Base-by-base conservation (phyloP, 495 filamentous ascomycete genomes). In the Aspergillus saccharolyticus region DNA sequence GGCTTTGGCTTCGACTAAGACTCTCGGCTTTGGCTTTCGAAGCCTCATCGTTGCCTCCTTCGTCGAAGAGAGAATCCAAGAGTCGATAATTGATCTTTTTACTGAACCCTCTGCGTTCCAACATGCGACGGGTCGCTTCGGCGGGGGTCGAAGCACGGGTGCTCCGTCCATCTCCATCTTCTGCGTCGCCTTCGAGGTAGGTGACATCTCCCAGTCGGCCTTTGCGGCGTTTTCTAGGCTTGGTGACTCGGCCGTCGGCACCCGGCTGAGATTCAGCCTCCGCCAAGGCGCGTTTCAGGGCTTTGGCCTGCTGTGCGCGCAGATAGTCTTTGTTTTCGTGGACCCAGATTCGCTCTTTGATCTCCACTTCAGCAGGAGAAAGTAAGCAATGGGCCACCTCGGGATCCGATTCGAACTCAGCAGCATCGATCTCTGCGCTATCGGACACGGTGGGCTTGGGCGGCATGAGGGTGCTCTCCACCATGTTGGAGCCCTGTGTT, bases 291-390 rank as follows among this genome's bases (percentile, higher is more conserved):
- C 83, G 77, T 30, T 86, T 81, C 39, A 90, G 82, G 4, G 80
- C 76, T 70, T 91, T 93, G 48, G 85, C 82, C 67, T 96, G 89
- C 68, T 91, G 83, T 20, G 83, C 79, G 5, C 92, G 87, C 42
- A 98, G 78, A 73, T 89, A 98, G 53, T 93, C 89, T 64, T 90
- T 88, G 71, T 97, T 97, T 61, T 89, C 84, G 57, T 91, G 88
- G n/a, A 91, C 81, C 94, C 94, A 98, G 53, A 97, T 89, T 45
- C 80, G 78, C 68, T 96, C 90, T 66, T 96, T 96, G 60, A 91
- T 78, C 4, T 79, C 78, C 2, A 84, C 77, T 70, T 97, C 93
- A 2, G 76, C 76, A 6, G 82, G 78, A 0, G 77, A 75, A n/a
- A 97, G 80, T 43, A 88, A 67, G 70, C 90, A 96, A 60, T 86